A percentile compares a stretch with the other conserved stretches of the same genome.
These are phyloP conservation scores for Lepiota brunneoincarnata DNA, from an alignment of 768 basidiomycete genomes.

Conservation along the genomic window DNA sequence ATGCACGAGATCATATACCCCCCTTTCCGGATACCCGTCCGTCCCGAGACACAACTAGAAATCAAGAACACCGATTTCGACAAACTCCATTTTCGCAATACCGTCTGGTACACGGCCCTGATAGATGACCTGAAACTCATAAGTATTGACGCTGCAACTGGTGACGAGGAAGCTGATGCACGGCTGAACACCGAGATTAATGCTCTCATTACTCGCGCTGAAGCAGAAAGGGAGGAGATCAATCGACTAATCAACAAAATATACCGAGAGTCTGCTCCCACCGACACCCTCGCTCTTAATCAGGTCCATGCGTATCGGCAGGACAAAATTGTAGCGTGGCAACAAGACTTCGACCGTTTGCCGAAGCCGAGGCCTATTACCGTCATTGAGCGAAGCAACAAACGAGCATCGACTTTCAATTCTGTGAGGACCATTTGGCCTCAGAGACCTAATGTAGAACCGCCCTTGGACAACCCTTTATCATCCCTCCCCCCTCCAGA, in stretches of 20 bases:
- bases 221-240: slow-evolving; percentile 74
- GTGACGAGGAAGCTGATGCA: slow-evolving; percentile 70
- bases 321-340: slow-evolving; percentile 96
- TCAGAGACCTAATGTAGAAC: slow-evolving; percentile 50
- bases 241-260: slow-evolving; percentile 69
- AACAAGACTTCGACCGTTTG: slow-evolving; percentile 85
- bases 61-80: slow-evolving; percentile 93
- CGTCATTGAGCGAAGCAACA: slow-evolving; percentile 45
- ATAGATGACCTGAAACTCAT: slow-evolving; percentile 76
- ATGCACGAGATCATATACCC: slow-evolving; percentile 90
- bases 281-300: slow-evolving; percentile 86
- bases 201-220: slow-evolving; percentile 66
- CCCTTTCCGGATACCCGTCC: slow-evolving; percentile 80
- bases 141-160: slow-evolving; percentile 75
- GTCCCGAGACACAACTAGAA: slow-evolving; percentile 82
- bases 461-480: slow-evolving; percentile 52
- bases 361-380: slow-evolving; percentile 64
- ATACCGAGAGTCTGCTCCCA: slow-evolving; percentile 77
- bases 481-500: slow-evolving; percentile 67
- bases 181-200: slow-evolving; percentile 62
- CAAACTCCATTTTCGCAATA: slow-evolving; percentile 67
- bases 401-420: slow-evolving; percentile 61
- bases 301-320: slow-evolving; percentile 83
- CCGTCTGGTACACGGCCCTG: slow-evolving; percentile 70
- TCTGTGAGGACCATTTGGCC: slow-evolving; percentile 76